Percentiles rank a stretch among this genome's conserved stretches.
These are phyloP conservation scores for Pseudogymnoascus sp. DNA, from an alignment of 2,329 filamentous ascomycete species.

Conservation along the genomic window DNA sequence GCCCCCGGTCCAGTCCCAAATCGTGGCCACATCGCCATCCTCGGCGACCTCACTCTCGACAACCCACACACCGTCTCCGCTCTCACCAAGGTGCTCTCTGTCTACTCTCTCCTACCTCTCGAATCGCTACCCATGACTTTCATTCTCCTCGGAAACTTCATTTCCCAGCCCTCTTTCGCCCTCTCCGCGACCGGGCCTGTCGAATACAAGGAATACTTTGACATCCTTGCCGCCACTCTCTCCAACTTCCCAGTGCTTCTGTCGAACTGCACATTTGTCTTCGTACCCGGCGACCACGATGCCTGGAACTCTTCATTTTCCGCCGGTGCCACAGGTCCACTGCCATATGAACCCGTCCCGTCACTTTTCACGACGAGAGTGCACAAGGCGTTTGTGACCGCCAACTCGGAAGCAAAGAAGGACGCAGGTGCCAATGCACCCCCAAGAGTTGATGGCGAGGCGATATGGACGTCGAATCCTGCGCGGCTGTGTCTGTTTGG, in stretches of 20 bases:
- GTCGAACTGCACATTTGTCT: conserved; percentile 74
- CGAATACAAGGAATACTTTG: conserved; percentile 95
- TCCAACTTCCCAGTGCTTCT: conserved; percentile 78
- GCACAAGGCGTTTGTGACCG: conserved; percentile 69
- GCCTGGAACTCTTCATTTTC: conserved; percentile 89
- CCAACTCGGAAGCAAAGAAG: conserved; percentile 61
- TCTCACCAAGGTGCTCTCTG: conserved; percentile 67
- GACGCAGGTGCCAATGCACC: conserved; percentile 39
- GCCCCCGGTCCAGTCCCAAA: conserved; percentile 15
- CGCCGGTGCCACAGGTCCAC: conserved; percentile 61
- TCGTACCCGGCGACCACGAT: conserved; percentile 94
- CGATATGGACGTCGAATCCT: conserved; percentile 85
- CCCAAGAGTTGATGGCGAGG: conserved; percentile 51
- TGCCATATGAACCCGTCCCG: conserved; percentile 68
- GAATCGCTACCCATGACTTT: conserved; percentile 68
- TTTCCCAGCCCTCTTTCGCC: conserved; percentile 56
- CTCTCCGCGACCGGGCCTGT: conserved; percentile 69
- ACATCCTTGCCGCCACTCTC: conserved; percentile 74
- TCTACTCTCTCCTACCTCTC: conserved; percentile 61
- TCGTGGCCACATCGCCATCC: conserved; percentile 58
- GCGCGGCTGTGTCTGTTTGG: conserved; percentile 78
- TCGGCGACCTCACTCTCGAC: conserved; percentile 84
- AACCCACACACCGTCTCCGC: conserved; percentile 74
- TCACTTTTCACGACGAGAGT: conserved; percentile 86
- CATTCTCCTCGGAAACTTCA: conserved; percentile 80